These are phyloP conservation scores for Chaetomium fimeti DNA, from an alignment of 495 filamentous ascomycete species.

Conservation along the genomic window DNA sequence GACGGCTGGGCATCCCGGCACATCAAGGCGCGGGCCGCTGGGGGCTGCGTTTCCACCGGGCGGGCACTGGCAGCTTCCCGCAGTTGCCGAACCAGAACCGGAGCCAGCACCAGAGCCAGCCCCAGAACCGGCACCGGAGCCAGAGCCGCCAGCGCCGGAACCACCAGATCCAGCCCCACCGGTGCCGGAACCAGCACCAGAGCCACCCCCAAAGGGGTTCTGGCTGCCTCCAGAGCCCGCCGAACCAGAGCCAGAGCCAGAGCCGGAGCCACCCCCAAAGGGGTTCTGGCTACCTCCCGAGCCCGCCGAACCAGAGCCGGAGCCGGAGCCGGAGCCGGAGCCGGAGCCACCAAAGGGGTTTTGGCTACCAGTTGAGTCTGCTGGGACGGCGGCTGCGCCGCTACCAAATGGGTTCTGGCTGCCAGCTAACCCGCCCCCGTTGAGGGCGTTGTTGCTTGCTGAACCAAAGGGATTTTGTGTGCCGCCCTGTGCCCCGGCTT, in stretches of 20 bases:
- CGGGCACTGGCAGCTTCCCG: too few species aligned
- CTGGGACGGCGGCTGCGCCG: not conserved
- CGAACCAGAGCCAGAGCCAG: not conserved
- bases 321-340: not conserved
- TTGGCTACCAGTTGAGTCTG: not conserved
- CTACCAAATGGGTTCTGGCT: conserved; percentile 8
- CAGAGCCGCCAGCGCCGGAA: too few species aligned
- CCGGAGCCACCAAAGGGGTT: not conserved
- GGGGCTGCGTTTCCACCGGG: too few species aligned
- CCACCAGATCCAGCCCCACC: not conserved
- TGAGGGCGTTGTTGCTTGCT: too few species aligned
- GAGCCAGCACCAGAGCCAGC: too few species aligned
- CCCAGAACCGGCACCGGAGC: too few species aligned
- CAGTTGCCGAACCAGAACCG: too few species aligned
- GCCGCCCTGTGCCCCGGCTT: not conserved
- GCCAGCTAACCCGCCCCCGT: not conserved
- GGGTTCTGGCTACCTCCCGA: not conserved
- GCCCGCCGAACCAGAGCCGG: too few species aligned
- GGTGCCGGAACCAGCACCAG: not conserved
- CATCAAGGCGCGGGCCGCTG: too few species aligned
- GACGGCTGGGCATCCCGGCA: too few species aligned
- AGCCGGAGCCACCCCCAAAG: too few species aligned
- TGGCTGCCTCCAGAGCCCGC: not conserved
- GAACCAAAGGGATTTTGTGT: too few species aligned
- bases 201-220: not conserved